phyloP scores from a whole-genome alignment of 2,329 filamentous ascomycete genomes.

The Colletotrichum costaricense region DNA sequence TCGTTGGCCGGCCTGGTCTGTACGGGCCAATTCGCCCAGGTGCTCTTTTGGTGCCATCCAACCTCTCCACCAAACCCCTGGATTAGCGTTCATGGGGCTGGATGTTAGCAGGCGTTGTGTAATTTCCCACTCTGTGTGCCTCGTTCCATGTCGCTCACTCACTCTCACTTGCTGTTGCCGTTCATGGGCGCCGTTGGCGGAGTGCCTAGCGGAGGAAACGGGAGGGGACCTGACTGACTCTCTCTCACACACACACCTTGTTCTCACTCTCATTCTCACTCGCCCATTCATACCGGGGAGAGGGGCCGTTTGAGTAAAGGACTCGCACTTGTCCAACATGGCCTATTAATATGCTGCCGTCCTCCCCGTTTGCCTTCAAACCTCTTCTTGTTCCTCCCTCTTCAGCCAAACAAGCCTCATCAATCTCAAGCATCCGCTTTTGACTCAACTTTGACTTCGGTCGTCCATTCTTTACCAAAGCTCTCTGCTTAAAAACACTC shows the following conservation, averaged over 20 bases:
- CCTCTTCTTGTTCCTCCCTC: constrained; percentile 44
- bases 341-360: constrained; percentile 60
- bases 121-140: constrained; percentile 34
- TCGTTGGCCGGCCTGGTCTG: constrained; percentile 19
- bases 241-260: not conserved
- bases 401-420: constrained; percentile 58
- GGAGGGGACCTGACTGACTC: constrained; percentile 39
- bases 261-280: too few relatives aligned
- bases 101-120: constrained; percentile 23
- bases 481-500: constrained; percentile 44
- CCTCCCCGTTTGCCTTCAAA: constrained; percentile 43
- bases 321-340: constrained; percentile 34
- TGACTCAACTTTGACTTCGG: constrained; percentile 63
- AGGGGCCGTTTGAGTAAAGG: constrained; percentile 20
- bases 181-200: not conserved
- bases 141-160: constrained; percentile 28
- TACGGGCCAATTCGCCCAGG: constrained; percentile 26
- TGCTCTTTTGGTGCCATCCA: constrained; percentile 29
- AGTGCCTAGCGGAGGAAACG: constrained; percentile 15
- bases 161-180: not conserved
- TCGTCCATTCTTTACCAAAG: constrained; percentile 67
- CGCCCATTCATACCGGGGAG: constrained; percentile 25
- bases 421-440: constrained; percentile 48
- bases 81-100: constrained; percentile 36
- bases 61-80: constrained; percentile 37